These are phyloP conservation scores for Pseudogymnoascus sp. DNA, from an alignment of 2,329 filamentous ascomycete species.

Conservation along the genomic window DNA sequence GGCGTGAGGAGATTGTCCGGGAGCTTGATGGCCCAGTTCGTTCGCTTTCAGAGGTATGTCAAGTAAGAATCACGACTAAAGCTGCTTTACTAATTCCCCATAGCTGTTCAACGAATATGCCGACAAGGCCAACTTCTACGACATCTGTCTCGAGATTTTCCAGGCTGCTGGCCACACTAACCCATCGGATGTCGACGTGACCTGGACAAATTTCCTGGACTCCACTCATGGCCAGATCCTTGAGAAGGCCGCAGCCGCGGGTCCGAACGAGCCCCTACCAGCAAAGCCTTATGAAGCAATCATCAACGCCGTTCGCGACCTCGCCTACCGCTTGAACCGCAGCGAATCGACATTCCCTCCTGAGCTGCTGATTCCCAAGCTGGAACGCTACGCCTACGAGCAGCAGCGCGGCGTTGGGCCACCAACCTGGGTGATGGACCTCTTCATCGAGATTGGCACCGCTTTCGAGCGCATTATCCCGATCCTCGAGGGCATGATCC, in stretches of 20 bases:
- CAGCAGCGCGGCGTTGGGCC: conserved; percentile 47
- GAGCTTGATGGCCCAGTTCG: conserved; percentile 72
- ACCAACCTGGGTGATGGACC: conserved; percentile 41
- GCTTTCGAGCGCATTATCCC: conserved; percentile 52
- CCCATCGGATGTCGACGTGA: conserved; percentile 70
- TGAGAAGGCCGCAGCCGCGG: conserved; percentile 38
- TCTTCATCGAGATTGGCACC: conserved; percentile 55
- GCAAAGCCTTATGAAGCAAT: conserved; percentile 62
- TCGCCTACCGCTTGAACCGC: conserved; percentile 55
- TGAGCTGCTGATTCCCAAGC: conserved; percentile 48
- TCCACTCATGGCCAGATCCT: conserved; percentile 46
- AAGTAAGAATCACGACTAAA: background rate
- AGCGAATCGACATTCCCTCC: conserved; percentile 62
- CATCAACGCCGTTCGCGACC: conserved; percentile 52
- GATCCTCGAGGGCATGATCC: conserved; percentile 58
- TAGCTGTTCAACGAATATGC: conserved; percentile 91
- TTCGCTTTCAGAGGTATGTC: conserved; percentile 64
- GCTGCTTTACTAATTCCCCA: conserved; percentile 12
- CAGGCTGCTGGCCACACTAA: conserved; percentile 87
- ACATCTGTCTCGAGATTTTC: conserved; percentile 88
- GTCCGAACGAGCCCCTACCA: conserved; percentile 31
- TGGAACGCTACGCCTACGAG: conserved; percentile 55
- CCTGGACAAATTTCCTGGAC: conserved; percentile 76
- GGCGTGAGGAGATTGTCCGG: conserved; percentile 54
- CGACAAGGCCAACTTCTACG: conserved; percentile 85